Base-by-base conservation (phyloP, 805 yeast species). In the Starmerella geochares region DNA sequence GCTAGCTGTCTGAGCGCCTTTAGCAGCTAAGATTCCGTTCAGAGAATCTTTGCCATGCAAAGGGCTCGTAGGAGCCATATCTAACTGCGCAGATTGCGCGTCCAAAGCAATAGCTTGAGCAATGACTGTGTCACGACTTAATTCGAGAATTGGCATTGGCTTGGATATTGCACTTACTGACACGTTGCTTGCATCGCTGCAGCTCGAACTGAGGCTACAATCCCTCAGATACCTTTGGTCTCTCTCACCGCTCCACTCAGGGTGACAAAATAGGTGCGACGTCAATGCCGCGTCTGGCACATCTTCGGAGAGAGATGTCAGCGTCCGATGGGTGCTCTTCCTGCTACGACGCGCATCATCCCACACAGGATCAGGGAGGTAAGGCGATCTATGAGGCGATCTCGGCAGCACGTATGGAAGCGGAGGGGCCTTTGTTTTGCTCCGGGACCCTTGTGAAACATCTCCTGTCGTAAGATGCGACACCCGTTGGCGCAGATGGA, bases 401-500 rank as follows among this genome's bases (percentile, higher is more conserved):
- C 5, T 7, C 4, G 44, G 32, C 3, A 40, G 35, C 14, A 27
- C 33, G 24, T 40, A 40, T 8, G 44, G 44, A 5, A 40, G 33
- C n/a, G 44, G 44, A 9, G 32, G 31, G 3, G 10, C 11, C 3
- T 8, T 4, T 1, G 24, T 16, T 17, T 25, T 17, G 33, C 33
- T 27, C 16, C 32, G 44, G 3, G 33, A n/a, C 3, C 16, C 31
- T 5, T n/a, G 24, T 14, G 29, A 3, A 3, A 46, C 27, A 3
- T 33, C 43, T 8, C 32, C 31, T 3, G 31, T 5, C 9, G 29
- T 35, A 2, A 47, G 2, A 0, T 35, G 13, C n/a, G 42, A 21
- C 4, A 42, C 47, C 6, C 53, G 40, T 2, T n/a, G 5, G 3
- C 52, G 45, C 16, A 50, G 35, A 17, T 46, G 44, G 2, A 28